These are phyloP conservation scores for Blastobotrys ciferrii DNA, from an alignment of 1,139 yeast genomes.

Conservation along the genomic window DNA sequence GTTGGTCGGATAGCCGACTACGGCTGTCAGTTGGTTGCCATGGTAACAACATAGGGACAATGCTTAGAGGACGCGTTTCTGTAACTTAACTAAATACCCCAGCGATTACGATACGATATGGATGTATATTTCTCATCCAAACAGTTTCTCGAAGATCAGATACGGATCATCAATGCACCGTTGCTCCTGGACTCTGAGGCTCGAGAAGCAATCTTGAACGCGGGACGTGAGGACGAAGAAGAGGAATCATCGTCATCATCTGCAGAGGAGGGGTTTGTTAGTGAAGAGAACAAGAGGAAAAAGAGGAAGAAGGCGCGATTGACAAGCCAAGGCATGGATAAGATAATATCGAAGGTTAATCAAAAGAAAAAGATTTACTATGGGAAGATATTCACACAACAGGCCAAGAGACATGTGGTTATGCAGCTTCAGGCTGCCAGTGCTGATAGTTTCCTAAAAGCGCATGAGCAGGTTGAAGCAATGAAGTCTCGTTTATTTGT, in stretches of 20 bases:
- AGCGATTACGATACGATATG: too few species aligned
- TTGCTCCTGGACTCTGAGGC: constrained; percentile 10
- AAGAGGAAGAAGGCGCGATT: neutral
- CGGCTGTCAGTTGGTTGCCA: too few species aligned
- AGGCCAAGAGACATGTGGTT: constrained; percentile 23
- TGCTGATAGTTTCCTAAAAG: constrained; percentile 10
- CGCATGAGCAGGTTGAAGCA: constrained; percentile 10
- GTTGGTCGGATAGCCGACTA: neutral
- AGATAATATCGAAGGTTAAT: constrained; percentile 20
- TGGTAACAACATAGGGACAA: neutral
- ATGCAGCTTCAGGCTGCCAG: constrained; percentile 21
- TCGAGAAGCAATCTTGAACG: constrained; percentile 3
- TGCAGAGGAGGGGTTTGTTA: neutral
- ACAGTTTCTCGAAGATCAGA: constrained; percentile 24
- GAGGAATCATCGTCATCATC: constrained; percentile 4
- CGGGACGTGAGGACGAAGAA: constrained; percentile 8
- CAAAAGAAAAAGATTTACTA: constrained; percentile 19
- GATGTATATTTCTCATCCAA: constrained; percentile 15
- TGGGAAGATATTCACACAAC: constrained; percentile 23
- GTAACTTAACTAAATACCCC: too few species aligned
- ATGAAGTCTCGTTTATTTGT: constrained; percentile 13
- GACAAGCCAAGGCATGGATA: constrained; percentile 12
- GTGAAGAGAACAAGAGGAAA: neutral
- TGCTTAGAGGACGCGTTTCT: neutral
- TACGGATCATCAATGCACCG: constrained; percentile 19